Base-by-base conservation (phyloP, 148 eudicot species). In the Chenopodium quinoa region DNA sequence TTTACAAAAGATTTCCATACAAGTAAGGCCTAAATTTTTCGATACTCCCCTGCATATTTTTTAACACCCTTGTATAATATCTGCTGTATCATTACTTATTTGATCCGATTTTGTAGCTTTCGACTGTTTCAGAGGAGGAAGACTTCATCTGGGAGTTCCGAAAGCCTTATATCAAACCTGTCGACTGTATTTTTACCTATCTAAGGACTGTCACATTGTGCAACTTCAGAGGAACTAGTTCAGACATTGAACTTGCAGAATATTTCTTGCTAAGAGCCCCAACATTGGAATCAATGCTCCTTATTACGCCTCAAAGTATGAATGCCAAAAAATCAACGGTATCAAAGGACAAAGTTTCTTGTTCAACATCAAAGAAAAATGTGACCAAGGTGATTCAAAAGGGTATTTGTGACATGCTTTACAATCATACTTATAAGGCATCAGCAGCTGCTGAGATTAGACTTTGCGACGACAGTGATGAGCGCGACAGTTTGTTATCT, bases 111-210 rank as follows among this genome's bases (percentile, higher is more conserved):
- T n/a, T 71, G 78, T 83, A 86, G 88, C 86, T 86, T 65, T 86
- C 82, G 19, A 65, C 83, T 9, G 79, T 86, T 14, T 63, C 83
- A 20, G 78, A 86, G 48, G 84, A 86, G 37, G 88, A 83, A 19
- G 77, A 86, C 63, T 86, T 83, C 14, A 13, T 86, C 37, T 83
- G 83, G 85, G 88, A 86, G 70, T 80, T 44, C 68, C 62, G 88
- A 22, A 80, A 69, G 37, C 80, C 83, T 4, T 78, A 80, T 37
- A 32, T 86, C 14, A 67, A 52, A 29, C 84, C 84, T 10, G 75
- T 44, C 14, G 44, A 77, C 31, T 60, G 76, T 29, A 63, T 58
- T n/a, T 86, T 83, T 81, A 29, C 67, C 63, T 58, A 81, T 58
- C 74, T 86, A 1, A 74, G 70, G 70, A 67, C 44, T 5, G 73